These are phyloP conservation scores for Erythrophleum fordii DNA, from an alignment of 306 rosid genomes.

Conservation along the genomic window DNA sequence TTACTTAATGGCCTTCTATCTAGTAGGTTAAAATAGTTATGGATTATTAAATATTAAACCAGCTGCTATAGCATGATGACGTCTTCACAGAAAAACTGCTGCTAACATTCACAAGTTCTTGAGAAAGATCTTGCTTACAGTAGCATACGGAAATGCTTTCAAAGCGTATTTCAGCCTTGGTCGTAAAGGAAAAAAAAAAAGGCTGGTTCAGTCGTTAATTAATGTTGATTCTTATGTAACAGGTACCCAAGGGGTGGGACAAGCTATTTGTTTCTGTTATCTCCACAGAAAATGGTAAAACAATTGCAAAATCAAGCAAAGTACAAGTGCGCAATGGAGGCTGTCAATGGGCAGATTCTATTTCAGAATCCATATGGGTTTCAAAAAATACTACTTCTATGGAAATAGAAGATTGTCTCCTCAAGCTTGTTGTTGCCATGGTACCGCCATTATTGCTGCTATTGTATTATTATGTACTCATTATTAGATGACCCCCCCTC, in stretches of 20 bases:
- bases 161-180: background rate
- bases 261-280: constrained; percentile 61
- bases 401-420: constrained; percentile 47
- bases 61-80: background rate
- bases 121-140: background rate
- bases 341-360: constrained; percentile 63
- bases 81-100: background rate
- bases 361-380: constrained; percentile 55
- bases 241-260: constrained; percentile 81
- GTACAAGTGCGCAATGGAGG: constrained; percentile 56
- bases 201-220: constrained; percentile 1
- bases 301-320: constrained; percentile 54
- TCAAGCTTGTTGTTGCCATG: constrained; percentile 63
- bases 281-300: constrained; percentile 56
- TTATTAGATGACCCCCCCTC: background rate
- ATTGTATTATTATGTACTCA: constrained; percentile 15
- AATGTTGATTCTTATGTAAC: constrained; percentile 34
- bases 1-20: background rate
- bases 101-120: background rate
- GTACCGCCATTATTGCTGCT: constrained; percentile 39
- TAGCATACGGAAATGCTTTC: background rate
- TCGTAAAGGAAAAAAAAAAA: background rate
- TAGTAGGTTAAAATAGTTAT: background rate
- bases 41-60: background rate
- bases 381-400: constrained; percentile 44